These are phyloP conservation scores for Orbilia oligospora DNA, from an alignment of 2,329 filamentous ascomycete species.

Conservation along the genomic window DNA sequence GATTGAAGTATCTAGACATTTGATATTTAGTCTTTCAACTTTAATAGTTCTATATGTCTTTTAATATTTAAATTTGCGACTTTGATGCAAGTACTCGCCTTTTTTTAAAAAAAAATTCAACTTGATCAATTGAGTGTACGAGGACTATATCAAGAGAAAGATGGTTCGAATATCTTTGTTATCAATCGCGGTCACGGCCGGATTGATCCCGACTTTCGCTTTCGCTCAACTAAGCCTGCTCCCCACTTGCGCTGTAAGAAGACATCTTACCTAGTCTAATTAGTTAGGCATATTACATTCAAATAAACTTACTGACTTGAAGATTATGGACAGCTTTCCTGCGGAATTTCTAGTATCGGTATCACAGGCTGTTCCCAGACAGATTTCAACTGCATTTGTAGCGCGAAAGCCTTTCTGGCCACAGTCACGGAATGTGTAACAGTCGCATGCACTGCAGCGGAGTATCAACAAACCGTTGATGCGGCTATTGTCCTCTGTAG, in stretches of 20 bases:
- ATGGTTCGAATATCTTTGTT: slow-evolving; percentile 1
- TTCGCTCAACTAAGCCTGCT: slow-evolving; percentile 7
- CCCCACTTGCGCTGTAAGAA: slow-evolving; percentile 40
- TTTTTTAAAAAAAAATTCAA: no score
- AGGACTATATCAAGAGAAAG: background rate
- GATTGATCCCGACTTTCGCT: slow-evolving; percentile 18
- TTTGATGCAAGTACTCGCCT: no score
- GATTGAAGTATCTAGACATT: no score
- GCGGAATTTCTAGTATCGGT: slow-evolving; percentile 22
- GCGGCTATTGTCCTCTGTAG: slow-evolving; percentile 20
- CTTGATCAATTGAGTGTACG: no score
- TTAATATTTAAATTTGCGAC: background rate
- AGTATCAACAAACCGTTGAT: slow-evolving; percentile 15
- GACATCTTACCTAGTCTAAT: background rate
- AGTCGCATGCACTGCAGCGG: slow-evolving; percentile 2
- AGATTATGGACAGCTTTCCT: slow-evolving; percentile 5
- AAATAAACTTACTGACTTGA: no score
- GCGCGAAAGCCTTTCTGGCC: background rate
- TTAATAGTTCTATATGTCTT: background rate
- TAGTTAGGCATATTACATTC: background rate
- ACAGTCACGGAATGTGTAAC: slow-evolving; percentile 3
- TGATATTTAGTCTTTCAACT: no score
- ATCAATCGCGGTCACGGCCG: slow-evolving; percentile 6
- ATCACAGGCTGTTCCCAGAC: slow-evolving; percentile 20
- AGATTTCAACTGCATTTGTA: slow-evolving; percentile 22